phyloP scores from a whole-genome alignment of 2,329 filamentous ascomycete species.

The Penicillium polonicum region DNA sequence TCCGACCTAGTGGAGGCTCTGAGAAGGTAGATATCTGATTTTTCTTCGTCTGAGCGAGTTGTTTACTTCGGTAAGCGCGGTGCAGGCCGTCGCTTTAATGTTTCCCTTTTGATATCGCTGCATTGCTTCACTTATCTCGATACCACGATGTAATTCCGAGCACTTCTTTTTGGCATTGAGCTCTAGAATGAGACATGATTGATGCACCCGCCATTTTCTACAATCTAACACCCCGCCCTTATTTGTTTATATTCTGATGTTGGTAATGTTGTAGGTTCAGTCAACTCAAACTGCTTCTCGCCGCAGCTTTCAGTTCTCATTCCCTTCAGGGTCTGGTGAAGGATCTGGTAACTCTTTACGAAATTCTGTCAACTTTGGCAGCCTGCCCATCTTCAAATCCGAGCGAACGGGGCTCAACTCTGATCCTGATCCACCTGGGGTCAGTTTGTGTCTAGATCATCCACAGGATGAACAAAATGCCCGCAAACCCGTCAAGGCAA shows the following conservation, averaged over 20 bases:
- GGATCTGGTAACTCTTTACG: conserved; percentile 17
- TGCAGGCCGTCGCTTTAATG: conserved; percentile 15
- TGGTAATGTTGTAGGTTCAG: conserved; percentile 36
- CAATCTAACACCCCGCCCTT: conserved; percentile 8
- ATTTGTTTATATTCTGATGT: conserved; percentile 29
- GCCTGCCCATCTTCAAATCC: conserved; percentile 25
- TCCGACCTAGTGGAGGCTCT: conserved; percentile 59
- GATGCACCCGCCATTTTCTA: conserved; percentile 20
- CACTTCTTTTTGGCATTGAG: conserved; percentile 21
- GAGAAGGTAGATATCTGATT: conserved; percentile 75
- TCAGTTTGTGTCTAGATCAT: conserved; percentile 4
- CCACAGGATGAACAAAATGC: conserved; percentile 7
- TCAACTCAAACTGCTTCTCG: conserved; percentile 27
- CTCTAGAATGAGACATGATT: conserved; percentile 32
- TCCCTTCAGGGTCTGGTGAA: conserved; percentile 15
- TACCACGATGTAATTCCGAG: conserved; percentile 35
- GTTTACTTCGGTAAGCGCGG: conserved; percentile 11
- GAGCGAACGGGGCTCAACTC: conserved; percentile 6
- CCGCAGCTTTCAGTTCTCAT: conserved; percentile 24
- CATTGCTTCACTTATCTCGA: conserved; percentile 23
- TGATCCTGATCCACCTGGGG: conserved; percentile 2
- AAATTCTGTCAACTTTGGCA: conserved; percentile 26
- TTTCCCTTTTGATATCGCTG: conserved; percentile 15
- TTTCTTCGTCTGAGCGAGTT: conserved; percentile 14
- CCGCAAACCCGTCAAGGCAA: conserved; percentile 8